Base-by-base conservation (phyloP, 1,284 basidiomycete species). In the Hemileia vastatrix region DNA sequence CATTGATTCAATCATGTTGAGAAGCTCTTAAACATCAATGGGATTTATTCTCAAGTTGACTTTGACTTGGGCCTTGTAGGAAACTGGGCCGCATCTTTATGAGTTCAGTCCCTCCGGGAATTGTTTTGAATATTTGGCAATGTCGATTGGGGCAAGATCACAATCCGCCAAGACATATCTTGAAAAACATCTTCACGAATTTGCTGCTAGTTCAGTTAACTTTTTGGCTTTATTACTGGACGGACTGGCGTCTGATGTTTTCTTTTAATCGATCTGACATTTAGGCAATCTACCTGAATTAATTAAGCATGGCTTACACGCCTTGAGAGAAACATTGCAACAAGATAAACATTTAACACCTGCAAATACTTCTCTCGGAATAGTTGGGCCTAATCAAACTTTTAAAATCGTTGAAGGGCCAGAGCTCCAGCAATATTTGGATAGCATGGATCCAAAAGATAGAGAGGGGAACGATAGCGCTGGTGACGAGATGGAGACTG, bases 111-210 rank as follows among this genome's bases (percentile, higher is more conserved):
- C 95, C 0, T 89, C 93, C 0, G 95, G 95, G 27, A 95, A 91
- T 74, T 91, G 91, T 54, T 96, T 94, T 76, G 95, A 98, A 77
- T 99, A 97, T 80, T 92, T 86, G 75, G 95, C 95, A 49, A 95
- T 97, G 84, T 93, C 90, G 31, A 97, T 99, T 76, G 95, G 95
- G 56, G 95, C 95, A 15, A 84, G 95, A 54, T 90, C 86, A 77
- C 95, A 98, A 79, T 93, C 89, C 70, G 94, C 95, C 59, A 98
- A 97, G 80, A 99, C 95, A 6, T 98, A 98, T 76, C 81, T 99
- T 31, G 95, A 99, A 80, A 87, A 88, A 76, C 86, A 97, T 76
- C 93, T 85, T 72, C 87, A 91, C 74, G 83, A 82, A 70, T 97
- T 98, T 74, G n/a, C 19, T n/a, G n/a, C n/a, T n/a, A n/a, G n/a